These are phyloP conservation scores for Thinopyrum obtusiflorum DNA, from an alignment of 202 grass and related monocot species.

Conservation along the genomic window DNA sequence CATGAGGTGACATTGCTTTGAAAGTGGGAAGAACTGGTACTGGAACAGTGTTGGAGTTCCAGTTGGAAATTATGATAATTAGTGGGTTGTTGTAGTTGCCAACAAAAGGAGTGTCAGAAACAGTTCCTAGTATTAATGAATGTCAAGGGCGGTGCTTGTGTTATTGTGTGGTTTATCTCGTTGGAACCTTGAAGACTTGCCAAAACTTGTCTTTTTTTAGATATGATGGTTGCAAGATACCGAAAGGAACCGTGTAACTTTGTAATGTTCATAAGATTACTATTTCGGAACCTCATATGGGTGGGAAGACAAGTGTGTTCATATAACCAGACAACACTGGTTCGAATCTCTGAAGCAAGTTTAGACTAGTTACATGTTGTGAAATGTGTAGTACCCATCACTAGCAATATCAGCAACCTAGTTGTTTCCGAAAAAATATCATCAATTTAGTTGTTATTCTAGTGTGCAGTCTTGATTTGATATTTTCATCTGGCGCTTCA, in stretches of 20 bases:
- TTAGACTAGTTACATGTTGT: neutral
- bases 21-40: neutral
- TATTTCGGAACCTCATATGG: neutral
- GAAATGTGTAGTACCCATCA: neutral
- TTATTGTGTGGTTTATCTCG: neutral
- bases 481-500: constrained; percentile 16
- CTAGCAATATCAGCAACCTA: neutral
- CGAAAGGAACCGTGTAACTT: too few relatives aligned
- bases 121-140: constrained; percentile 2
- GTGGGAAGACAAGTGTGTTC: neutral
- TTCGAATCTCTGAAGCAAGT: neutral
- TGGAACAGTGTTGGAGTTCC: neutral
- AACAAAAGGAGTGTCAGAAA: neutral
- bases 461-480: neutral
- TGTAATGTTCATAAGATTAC: neutral
- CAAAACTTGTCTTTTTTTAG: neutral
- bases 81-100: neutral
- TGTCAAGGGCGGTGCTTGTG: neutral
- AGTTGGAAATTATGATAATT: constrained; percentile 2
- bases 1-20: neutral
- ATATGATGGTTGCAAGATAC: too few relatives aligned
- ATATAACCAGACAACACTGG: neutral
- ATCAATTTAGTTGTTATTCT: neutral
- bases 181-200: neutral
- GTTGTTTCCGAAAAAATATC: neutral